phyloP scores from a whole-genome alignment of 306 rosid genomes.

The Pyrus pyrifolia region DNA sequence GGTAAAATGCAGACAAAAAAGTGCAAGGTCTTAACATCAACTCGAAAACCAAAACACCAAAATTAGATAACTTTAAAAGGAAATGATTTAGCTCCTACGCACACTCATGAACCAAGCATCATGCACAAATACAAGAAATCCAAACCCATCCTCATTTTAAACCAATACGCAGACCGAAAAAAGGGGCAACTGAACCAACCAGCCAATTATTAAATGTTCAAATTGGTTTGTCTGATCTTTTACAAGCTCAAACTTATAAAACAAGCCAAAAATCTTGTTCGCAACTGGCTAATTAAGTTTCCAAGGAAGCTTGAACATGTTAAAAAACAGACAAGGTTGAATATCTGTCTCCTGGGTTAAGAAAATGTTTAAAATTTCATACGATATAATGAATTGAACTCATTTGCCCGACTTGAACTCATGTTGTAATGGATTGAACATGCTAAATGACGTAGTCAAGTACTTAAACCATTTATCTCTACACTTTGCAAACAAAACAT shows the following conservation, averaged over 20 bases:
- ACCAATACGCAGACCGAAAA: neutral
- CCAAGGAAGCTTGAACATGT: neutral
- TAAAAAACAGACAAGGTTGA: neutral
- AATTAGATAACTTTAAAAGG: neutral
- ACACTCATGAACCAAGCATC: neutral
- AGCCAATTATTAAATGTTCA: neutral
- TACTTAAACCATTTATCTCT: neutral
- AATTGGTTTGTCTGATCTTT: neutral
- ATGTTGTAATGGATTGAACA: neutral
- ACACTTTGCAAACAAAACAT: neutral
- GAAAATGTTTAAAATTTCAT: neutral
- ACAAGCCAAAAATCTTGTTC: no score
- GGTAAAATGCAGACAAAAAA: neutral
- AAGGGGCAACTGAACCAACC: neutral
- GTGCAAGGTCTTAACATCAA: neutral
- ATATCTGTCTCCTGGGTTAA: neutral
- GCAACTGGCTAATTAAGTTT: neutral
- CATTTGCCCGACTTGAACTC: neutral
- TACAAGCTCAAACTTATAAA: no score
- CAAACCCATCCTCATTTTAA: neutral
- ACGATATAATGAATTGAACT: neutral
- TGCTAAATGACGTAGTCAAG: neutral
- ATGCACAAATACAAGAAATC: neutral
- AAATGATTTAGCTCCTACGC: neutral
- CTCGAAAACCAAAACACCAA: neutral